Evolutionary conservation across 768 basidiomycete genomes (phyloP).

Genomic region (Tricholomella constricta): DNA sequence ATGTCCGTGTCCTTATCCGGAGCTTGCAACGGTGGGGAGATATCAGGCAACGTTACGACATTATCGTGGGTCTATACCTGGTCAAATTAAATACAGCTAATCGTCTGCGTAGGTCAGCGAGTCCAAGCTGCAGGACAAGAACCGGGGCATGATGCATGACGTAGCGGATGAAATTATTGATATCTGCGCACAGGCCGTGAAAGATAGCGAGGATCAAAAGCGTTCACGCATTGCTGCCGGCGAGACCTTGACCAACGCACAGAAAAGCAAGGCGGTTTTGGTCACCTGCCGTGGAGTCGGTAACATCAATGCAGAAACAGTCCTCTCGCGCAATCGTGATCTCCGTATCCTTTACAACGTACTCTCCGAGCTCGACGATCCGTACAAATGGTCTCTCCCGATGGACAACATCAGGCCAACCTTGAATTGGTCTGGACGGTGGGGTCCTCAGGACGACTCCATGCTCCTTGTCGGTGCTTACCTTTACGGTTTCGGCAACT

Average conservation of each 20-base stretch:
- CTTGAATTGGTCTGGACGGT: slow-evolving; percentile 94
- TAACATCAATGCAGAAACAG: slow-evolving; percentile 97
- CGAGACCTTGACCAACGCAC: slow-evolving; percentile 87
- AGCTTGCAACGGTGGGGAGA: slow-evolving; percentile 98
- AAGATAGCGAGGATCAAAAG: slow-evolving; percentile 82
- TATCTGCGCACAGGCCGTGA: slow-evolving; percentile 79
- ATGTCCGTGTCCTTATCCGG: slow-evolving; percentile 92
- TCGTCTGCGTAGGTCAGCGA: slow-evolving; percentile 67
- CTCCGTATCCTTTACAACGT: slow-evolving; percentile 86
- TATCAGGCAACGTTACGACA: slow-evolving; percentile 90
- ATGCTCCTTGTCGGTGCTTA: slow-evolving; percentile 94
- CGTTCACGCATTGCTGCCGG: slow-evolving; percentile 74
- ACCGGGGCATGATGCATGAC: slow-evolving; percentile 87
- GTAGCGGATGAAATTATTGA: slow-evolving; percentile 93
- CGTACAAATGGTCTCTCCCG: slow-evolving; percentile 85
- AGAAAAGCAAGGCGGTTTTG: slow-evolving; percentile 96
- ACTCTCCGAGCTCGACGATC: slow-evolving; percentile 70
- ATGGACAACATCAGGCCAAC: slow-evolving; percentile 93
- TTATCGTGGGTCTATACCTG: slow-evolving; percentile 66
- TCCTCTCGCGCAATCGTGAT: slow-evolving; percentile 86
- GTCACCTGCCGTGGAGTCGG: slow-evolving; percentile 87
- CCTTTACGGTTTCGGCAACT: slow-evolving; percentile 92
- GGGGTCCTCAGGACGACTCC: slow-evolving; percentile 90
- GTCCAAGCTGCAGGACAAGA: slow-evolving; percentile 90
- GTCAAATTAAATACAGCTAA: slow-evolving; percentile 4